A percentile compares a stretch with the other conserved stretches of the same genome.
phyloP scores from a whole-genome alignment of 148 eudicot genomes.

The Arctostaphylos glauca region DNA sequence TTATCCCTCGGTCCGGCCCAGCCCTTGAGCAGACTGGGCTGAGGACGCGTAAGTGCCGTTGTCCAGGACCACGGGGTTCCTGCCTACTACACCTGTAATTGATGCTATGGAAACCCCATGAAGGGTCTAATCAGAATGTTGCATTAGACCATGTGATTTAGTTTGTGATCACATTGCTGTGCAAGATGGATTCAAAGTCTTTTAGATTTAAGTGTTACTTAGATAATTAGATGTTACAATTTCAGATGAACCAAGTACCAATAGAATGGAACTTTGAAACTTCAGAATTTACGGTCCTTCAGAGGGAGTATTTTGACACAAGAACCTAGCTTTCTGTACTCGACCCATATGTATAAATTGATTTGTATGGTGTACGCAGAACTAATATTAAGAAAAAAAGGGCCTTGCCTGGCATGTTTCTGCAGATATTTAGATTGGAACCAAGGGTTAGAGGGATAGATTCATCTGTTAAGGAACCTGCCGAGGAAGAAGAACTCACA shows the following conservation, averaged over 20 bases:
- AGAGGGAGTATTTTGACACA: neutral
- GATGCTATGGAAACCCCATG: neutral
- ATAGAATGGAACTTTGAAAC: neutral
- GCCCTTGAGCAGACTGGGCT: no score
- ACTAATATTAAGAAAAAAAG: neutral
- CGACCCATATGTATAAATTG: neutral
- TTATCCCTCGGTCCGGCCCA: no score
- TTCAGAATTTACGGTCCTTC: neutral
- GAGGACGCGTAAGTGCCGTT: no score
- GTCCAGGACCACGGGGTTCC: no score
- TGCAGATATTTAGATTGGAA: constrained; percentile 78
- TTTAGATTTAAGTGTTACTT: neutral
- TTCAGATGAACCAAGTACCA: neutral
- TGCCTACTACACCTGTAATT: neutral
- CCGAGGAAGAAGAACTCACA: constrained; percentile 36
- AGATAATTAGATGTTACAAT: neutral
- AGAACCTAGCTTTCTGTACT: neutral
- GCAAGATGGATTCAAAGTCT: neutral
- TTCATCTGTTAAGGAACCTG: constrained; percentile 29
- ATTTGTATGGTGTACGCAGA: neutral
- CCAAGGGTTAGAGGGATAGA: constrained; percentile 48
- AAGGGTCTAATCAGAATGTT: neutral
- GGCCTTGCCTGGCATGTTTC: neutral
- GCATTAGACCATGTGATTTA: neutral
- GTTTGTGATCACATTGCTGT: neutral